Percentiles rank a stretch among this genome's conserved stretches.
Conservation (phyloP, 1,284 basidiomycete genomes). For the Microbotryum silenes-acaulis region DNA sequence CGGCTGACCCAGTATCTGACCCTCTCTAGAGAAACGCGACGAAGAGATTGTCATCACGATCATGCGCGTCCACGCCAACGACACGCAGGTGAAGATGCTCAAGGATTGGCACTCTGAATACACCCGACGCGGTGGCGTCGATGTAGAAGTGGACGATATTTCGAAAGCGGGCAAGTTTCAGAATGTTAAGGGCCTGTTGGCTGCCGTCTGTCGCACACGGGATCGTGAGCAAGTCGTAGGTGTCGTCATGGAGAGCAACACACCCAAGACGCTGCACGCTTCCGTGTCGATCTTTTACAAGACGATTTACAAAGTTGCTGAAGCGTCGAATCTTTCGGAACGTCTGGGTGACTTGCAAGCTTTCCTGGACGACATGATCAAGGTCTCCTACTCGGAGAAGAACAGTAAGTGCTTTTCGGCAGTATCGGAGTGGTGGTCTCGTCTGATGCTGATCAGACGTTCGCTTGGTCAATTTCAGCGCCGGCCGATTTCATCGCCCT, state of each 20-base stretch:
- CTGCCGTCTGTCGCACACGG: slow-evolving; percentile 23
- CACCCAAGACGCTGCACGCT: slow-evolving; percentile 17
- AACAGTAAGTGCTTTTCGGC: slow-evolving; percentile 8
- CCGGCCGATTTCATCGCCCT: slow-evolving; percentile 26
- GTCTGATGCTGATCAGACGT: neutral
- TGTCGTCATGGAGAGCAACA: slow-evolving; percentile 25
- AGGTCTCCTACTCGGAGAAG: slow-evolving; percentile 6
- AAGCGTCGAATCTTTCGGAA: slow-evolving; percentile 21
- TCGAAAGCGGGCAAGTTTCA: slow-evolving; percentile 4
- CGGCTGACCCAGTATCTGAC: neutral
- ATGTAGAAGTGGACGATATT: neutral
- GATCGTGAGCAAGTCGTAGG: slow-evolving; percentile 29
- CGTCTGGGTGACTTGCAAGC: slow-evolving; percentile 28
- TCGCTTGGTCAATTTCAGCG: neutral
- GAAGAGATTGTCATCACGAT: slow-evolving; percentile 30
- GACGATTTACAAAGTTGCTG: slow-evolving; percentile 28
- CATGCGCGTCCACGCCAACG: slow-evolving; percentile 15
- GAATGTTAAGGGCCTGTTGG: slow-evolving; percentile 24
- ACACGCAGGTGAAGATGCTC: slow-evolving; percentile 8
- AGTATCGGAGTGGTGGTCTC: neutral
- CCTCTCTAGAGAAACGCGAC: slow-evolving; percentile 1
- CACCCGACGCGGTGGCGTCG: neutral
- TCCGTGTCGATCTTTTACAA: slow-evolving; percentile 28
- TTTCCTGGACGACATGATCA: slow-evolving; percentile 28
- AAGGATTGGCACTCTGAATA: slow-evolving; percentile 20